phyloP scores from a whole-genome alignment of 2,329 filamentous ascomycete genomes.

The Neoarthrinium moseri region DNA sequence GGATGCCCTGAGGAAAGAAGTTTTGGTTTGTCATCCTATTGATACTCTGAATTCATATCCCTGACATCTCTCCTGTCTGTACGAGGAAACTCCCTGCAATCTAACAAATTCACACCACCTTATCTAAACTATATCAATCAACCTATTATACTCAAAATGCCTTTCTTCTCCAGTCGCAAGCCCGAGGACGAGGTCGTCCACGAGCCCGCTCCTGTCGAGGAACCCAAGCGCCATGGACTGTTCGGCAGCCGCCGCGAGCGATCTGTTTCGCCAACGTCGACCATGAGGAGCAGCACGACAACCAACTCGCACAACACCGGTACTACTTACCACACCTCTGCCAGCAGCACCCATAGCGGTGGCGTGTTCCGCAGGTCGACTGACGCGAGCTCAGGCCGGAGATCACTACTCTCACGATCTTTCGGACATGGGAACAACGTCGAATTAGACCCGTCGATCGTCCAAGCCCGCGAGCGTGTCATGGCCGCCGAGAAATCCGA shows the following conservation, averaged over 20 bases:
- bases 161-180: slow-evolving; percentile 29
- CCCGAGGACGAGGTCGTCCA: slow-evolving; percentile 34
- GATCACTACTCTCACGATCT: slow-evolving; percentile 41
- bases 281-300: slow-evolving; percentile 20
- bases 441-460: slow-evolving; percentile 61
- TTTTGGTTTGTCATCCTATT: no score
- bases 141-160: slow-evolving; percentile 26
- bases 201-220: slow-evolving; percentile 45
- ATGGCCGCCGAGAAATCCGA: slow-evolving; percentile 63
- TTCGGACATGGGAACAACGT: slow-evolving; percentile 42
- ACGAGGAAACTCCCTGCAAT: background rate
- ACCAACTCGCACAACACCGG: slow-evolving; percentile 21
- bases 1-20: background rate
- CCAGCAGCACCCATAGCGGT: background rate
- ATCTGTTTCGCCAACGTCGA: slow-evolving; percentile 19
- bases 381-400: slow-evolving; percentile 22
- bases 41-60: background rate
- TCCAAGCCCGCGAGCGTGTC: slow-evolving; percentile 60
- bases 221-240: slow-evolving; percentile 35
- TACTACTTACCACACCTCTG: slow-evolving; percentile 12
- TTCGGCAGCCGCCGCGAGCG: slow-evolving; percentile 36
- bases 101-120: background rate
- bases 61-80: background rate
- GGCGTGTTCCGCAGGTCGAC: slow-evolving; percentile 9
- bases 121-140: background rate